A percentile compares a stretch with the other conserved stretches of the same genome.
These are phyloP conservation scores for Pythium utonaiense DNA, from an alignment of 352 stramenopile species.

Conservation along the genomic window DNA sequence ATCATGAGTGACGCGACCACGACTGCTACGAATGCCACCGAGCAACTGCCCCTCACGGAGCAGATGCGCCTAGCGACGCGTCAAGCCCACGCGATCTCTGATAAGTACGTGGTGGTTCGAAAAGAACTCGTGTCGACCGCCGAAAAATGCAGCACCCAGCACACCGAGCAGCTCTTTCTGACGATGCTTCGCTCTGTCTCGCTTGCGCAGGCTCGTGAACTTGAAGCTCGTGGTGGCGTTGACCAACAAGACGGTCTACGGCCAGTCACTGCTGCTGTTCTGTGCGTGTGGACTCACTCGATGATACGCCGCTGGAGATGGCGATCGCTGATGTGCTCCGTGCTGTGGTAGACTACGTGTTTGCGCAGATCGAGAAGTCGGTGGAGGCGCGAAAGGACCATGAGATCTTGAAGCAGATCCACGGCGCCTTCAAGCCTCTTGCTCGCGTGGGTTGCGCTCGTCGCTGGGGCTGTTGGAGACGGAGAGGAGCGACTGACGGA, in stretches of 20 bases:
- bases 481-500: too few relatives aligned
- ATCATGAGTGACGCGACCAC: conserved; percentile 2
- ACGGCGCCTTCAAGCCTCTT: conserved; percentile 39
- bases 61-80: conserved; percentile 48
- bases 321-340: too few relatives aligned
- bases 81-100: conserved; percentile 45
- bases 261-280: conserved; percentile 61
- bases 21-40: not conserved
- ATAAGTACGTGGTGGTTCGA: conserved; percentile 34
- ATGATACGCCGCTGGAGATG: too few relatives aligned
- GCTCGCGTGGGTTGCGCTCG: conserved; percentile 29
- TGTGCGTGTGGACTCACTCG: conserved; percentile 35
- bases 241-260: conserved; percentile 63
- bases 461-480: not conserved
- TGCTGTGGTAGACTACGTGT: conserved; percentile 75
- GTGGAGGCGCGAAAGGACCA: conserved; percentile 46
- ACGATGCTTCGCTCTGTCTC: not conserved
- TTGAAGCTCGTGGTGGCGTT: conserved; percentile 64
- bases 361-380: conserved; percentile 53
- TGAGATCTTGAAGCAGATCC: conserved; percentile 34
- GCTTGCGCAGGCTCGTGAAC: conserved; percentile 62
- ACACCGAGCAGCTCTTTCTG: not conserved
- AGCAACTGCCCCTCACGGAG: conserved; percentile 32
- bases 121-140: not conserved
- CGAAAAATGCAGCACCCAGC: too few relatives aligned